phyloP scores from a whole-genome alignment of 768 basidiomycete genomes.

The Chalciporus pseudorubinellus region DNA sequence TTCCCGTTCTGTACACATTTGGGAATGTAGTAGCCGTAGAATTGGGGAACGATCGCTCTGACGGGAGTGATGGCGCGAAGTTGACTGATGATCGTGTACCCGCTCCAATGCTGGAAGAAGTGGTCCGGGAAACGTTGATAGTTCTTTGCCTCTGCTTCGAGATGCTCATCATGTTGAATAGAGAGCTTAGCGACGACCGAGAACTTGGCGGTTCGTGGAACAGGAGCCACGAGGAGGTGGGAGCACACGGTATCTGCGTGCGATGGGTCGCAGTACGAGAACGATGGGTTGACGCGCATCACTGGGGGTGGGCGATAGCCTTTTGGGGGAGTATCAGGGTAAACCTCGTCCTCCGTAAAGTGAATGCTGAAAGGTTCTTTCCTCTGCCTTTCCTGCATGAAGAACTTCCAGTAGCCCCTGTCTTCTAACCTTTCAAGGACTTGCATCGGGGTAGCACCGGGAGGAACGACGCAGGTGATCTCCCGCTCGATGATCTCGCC shows the following conservation, averaged over 20 bases:
- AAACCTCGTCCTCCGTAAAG: not conserved
- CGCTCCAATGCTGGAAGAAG: no score
- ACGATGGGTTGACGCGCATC: conserved; percentile 15
- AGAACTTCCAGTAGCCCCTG: not conserved
- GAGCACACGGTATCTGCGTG: conserved; percentile 3
- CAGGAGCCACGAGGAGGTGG: not conserved
- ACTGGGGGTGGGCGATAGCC: not conserved
- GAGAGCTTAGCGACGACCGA: conserved; percentile 45
- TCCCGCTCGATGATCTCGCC: conserved; percentile 21
- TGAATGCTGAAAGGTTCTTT: not conserved
- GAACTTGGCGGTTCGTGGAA: conserved; percentile 36
- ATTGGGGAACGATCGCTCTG: no score
- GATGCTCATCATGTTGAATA: no score
- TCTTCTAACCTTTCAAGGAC: not conserved
- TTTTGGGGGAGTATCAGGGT: not conserved
- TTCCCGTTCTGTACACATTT: no score
- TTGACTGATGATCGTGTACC: no score
- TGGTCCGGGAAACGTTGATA: no score
- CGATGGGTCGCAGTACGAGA: conserved; percentile 11
- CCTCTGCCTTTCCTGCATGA: not conserved
- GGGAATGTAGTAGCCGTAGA: no score
- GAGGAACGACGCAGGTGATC: conserved; percentile 9
- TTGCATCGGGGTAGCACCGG: not conserved
- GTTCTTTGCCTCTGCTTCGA: no score
- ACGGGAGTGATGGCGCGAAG: no score